Evolutionary conservation across 768 basidiomycete genomes (phyloP).

Genomic region (Neoboletus subvelutipes): DNA sequence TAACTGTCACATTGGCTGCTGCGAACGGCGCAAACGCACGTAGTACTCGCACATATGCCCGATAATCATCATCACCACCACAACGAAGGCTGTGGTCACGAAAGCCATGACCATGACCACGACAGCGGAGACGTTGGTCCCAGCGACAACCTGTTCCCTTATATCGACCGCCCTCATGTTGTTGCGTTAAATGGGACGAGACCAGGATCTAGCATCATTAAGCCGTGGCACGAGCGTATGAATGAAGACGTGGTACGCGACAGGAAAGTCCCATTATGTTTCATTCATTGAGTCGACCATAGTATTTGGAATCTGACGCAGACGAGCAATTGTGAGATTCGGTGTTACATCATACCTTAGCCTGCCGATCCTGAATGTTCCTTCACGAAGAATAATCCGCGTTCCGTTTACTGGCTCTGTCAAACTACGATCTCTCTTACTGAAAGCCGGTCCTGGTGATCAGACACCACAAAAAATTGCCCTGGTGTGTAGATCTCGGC

Average conservation of each 20-base stretch:
- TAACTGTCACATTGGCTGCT: background rate
- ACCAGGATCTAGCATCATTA: constrained; percentile 62
- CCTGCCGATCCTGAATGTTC: constrained; percentile 5
- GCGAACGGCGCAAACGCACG: background rate
- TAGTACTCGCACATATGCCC: constrained; percentile 10
- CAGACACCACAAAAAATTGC: constrained; percentile 72
- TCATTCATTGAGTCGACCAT: constrained; percentile 4
- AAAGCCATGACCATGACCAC: constrained; percentile 59
- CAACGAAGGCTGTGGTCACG: constrained; percentile 55
- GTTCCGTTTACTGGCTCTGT: constrained; percentile 88
- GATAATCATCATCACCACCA: constrained; percentile 39
- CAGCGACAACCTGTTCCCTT: constrained; percentile 67
- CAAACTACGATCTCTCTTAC: constrained; percentile 74
- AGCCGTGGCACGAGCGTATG: constrained; percentile 80
- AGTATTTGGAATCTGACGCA: constrained; percentile 87
- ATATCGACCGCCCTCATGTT: constrained; percentile 81
- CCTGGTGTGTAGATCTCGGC: constrained; percentile 49
- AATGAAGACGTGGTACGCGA: constrained; percentile 65
- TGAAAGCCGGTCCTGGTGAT: constrained; percentile 81
- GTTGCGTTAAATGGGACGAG: constrained; percentile 69
- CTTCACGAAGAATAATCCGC: constrained; percentile 63
- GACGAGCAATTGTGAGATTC: constrained; percentile 79
- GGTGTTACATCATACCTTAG: background rate
- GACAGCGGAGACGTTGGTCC: constrained; percentile 48
- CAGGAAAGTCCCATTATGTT: background rate